Percentiles rank a stretch among this genome's conserved stretches.
These are phyloP conservation scores for Metschnikowia sp. DNA, from an alignment of 805 yeast species.

Conservation along the genomic window DNA sequence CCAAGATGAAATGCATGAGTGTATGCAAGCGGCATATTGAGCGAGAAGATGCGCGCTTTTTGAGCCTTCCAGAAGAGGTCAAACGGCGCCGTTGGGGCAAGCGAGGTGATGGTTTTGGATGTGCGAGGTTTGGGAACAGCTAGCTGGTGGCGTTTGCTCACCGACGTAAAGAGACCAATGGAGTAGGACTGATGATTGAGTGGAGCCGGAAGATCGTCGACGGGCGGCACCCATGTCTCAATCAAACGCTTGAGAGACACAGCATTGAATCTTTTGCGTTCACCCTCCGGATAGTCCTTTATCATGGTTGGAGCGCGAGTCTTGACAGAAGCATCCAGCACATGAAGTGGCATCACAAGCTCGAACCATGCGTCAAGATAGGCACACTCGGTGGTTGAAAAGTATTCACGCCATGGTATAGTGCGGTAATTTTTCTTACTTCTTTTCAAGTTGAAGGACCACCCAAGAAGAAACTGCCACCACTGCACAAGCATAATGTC, in stretches of 20 bases:
- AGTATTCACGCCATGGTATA: too few relatives aligned
- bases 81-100: neutral
- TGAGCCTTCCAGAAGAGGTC: neutral
- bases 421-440: too few relatives aligned
- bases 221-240: too few relatives aligned
- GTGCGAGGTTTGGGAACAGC: neutral
- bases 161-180: neutral
- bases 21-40: neutral
- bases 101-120: neutral
- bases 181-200: neutral
- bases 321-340: neutral
- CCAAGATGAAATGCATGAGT: neutral
- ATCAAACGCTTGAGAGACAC: too few relatives aligned
- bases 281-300: too few relatives aligned
- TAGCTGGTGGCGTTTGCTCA: neutral
- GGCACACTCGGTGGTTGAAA: neutral
- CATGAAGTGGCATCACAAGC: neutral
- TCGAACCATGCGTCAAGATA: neutral
- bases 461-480: neutral
- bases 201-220: neutral
- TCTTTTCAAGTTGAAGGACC: too few relatives aligned
- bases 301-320: too few relatives aligned
- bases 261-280: too few relatives aligned
- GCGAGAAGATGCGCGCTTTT: neutral
- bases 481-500: neutral